Conservation (phyloP, 2,329 filamentous ascomycete genomes). For the Aureobasidium sp. region DNA sequence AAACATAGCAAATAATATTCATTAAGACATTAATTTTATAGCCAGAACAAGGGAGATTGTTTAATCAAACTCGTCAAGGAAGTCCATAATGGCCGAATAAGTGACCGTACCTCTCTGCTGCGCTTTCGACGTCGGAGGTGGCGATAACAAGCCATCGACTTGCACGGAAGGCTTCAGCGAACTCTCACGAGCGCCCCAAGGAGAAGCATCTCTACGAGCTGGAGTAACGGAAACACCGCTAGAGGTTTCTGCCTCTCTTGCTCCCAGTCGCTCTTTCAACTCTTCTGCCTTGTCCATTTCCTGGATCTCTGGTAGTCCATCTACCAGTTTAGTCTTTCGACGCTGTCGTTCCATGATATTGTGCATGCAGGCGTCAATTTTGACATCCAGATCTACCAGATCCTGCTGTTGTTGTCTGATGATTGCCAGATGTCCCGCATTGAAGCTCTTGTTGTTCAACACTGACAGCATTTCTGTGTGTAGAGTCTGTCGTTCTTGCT, state of each 20-base stretch:
- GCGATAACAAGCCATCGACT: neutral
- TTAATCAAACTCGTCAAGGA: neutral
- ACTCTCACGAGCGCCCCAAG: neutral
- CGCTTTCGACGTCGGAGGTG: neutral
- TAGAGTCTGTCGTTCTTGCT: neutral
- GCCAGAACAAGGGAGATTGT: neutral
- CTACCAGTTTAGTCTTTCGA: neutral
- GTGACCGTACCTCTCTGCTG: neutral
- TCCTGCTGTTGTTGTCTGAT: neutral
- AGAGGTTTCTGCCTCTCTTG: neutral
- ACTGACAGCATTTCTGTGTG: neutral
- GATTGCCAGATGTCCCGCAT: neutral
- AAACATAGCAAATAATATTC: neutral
- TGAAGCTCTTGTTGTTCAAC: neutral
- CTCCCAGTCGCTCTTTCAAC: neutral
- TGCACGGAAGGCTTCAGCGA: neutral
- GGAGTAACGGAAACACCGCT: neutral
- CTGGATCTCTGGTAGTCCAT: neutral
- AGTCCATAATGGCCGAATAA: slow-evolving; percentile 5
- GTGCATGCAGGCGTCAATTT: neutral
- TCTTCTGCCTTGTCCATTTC: slow-evolving; percentile 4
- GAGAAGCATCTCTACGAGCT: neutral
- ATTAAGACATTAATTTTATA: neutral
- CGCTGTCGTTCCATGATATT: neutral
- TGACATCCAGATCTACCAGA: neutral